Percentiles rank a stretch among this genome's conserved stretches.
Evolutionary conservation across 176 grass and related monocot species (phyloP).

Genomic region (Zea luxurians): DNA sequence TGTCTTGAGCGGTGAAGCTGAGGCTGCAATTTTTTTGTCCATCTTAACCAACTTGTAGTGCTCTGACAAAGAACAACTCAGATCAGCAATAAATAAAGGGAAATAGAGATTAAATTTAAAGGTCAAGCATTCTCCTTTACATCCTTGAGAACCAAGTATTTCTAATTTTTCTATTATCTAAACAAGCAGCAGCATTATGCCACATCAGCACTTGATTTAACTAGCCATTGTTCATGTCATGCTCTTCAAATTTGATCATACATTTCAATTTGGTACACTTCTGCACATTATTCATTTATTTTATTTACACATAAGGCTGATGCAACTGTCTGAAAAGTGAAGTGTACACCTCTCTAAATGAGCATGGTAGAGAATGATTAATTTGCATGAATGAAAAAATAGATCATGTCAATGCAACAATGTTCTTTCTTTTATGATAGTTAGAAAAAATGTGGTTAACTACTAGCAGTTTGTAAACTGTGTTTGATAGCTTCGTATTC

Average conservation of each 20-base stretch:
- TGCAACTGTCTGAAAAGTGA: neutral
- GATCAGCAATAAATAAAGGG: slow-evolving; percentile 27
- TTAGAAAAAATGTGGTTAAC: neutral
- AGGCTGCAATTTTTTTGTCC: slow-evolving; percentile 37
- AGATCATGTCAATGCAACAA: neutral
- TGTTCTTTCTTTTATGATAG: slow-evolving; percentile 5
- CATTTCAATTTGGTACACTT: slow-evolving; percentile 5
- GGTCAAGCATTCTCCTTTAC: slow-evolving; percentile 1
- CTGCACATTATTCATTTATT: slow-evolving; percentile 12
- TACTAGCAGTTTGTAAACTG: neutral
- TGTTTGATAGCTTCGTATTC: neutral
- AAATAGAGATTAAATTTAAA: slow-evolving; percentile 2
- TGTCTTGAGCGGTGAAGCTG: slow-evolving; percentile 63
- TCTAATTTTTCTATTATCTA: slow-evolving; percentile 15
- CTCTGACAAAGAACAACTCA: slow-evolving; percentile 37
- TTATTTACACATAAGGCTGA: slow-evolving; percentile 6
- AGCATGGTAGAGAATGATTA: slow-evolving; percentile 24
- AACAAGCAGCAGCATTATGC: neutral
- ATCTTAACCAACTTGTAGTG: slow-evolving; percentile 37
- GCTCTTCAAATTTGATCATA: neutral
- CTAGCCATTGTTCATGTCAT: slow-evolving; percentile 1
- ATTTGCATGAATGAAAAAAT: neutral
- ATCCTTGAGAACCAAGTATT: slow-evolving; percentile 12
- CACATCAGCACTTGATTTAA: slow-evolving; percentile 36
- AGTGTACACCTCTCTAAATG: slow-evolving; percentile 12